Percentiles rank a stretch among this genome's conserved stretches.
Evolutionary conservation across 2,329 filamentous ascomycete genomes (phyloP).

Genomic region (Apiospora sp.): DNA sequence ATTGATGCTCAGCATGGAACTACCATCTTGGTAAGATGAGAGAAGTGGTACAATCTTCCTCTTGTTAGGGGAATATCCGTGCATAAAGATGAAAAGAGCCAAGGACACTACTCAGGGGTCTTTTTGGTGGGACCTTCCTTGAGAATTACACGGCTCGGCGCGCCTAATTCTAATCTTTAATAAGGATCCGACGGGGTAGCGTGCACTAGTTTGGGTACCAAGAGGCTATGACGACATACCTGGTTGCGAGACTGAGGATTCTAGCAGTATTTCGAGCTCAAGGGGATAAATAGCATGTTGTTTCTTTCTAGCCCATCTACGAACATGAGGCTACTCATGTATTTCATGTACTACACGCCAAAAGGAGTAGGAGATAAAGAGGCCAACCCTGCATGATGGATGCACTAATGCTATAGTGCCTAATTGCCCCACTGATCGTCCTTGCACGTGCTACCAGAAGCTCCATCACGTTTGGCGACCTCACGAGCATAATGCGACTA

Average conservation of each 20-base stretch:
- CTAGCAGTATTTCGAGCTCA: background rate
- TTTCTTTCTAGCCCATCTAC: background rate
- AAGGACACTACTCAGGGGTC: background rate
- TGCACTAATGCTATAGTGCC: background rate
- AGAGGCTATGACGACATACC: background rate
- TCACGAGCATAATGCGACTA: background rate
- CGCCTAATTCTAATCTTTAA: slow-evolving; percentile 9
- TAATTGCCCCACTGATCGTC: background rate
- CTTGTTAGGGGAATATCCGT: background rate
- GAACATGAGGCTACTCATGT: background rate
- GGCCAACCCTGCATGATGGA: background rate
- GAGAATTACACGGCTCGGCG: background rate
- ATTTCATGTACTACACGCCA: background rate
- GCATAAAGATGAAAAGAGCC: background rate
- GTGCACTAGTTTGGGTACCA: slow-evolving; percentile 1
- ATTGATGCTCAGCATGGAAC: background rate
- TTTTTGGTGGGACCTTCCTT: background rate
- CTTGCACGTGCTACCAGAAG: background rate
- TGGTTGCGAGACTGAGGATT: background rate
- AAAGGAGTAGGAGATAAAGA: background rate
- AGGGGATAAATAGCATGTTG: background rate
- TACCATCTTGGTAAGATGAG: background rate
- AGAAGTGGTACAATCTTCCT: background rate
- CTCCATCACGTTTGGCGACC: background rate
- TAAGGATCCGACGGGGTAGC: slow-evolving; percentile 10